Conservation (phyloP, 352 stramenopile species). For the Pythium pyrilobum region DNA sequence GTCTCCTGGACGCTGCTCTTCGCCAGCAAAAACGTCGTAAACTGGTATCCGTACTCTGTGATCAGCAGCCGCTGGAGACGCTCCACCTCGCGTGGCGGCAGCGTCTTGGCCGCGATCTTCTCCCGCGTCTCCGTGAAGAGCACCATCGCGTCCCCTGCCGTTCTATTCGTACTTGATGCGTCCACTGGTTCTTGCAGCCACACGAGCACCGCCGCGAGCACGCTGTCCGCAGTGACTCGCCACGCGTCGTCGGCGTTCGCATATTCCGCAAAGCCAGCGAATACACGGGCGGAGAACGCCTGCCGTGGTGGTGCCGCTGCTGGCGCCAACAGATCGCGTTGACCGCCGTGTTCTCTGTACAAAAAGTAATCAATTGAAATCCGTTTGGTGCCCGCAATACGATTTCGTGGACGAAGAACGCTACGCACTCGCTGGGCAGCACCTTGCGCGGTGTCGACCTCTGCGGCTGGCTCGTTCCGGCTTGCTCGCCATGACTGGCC, state of each 20-base stretch:
- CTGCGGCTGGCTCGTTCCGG: not conserved
- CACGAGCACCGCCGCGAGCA: constrained; percentile 34
- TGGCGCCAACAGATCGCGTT: too few species aligned
- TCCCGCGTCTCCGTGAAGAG: constrained; percentile 7
- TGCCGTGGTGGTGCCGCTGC: too few species aligned
- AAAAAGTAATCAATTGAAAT: too few species aligned
- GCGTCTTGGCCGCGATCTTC: constrained; percentile 4
- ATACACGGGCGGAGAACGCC: too few species aligned
- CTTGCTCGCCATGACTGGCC: not conserved
- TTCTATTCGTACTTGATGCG: not conserved
- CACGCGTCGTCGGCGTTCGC: constrained; percentile 38
- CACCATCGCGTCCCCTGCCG: not conserved
- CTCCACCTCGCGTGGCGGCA: not conserved
- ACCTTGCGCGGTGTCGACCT: constrained; percentile 17
- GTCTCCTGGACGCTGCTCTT: constrained; percentile 36
- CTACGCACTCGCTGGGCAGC: constrained; percentile 11
- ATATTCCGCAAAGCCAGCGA: constrained; percentile 2
- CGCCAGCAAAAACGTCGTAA: constrained; percentile 33
- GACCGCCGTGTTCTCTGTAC: not conserved
- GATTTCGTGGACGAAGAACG: too few species aligned
- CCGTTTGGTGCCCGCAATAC: too few species aligned
- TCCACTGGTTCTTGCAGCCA: not conserved
- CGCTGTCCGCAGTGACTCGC: constrained; percentile 43
- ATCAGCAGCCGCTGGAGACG: constrained; percentile 29
- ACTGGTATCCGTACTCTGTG: constrained; percentile 42